Conservation (phyloP, 805 yeast species). For the Scheffersomyces spartinae region DNA sequence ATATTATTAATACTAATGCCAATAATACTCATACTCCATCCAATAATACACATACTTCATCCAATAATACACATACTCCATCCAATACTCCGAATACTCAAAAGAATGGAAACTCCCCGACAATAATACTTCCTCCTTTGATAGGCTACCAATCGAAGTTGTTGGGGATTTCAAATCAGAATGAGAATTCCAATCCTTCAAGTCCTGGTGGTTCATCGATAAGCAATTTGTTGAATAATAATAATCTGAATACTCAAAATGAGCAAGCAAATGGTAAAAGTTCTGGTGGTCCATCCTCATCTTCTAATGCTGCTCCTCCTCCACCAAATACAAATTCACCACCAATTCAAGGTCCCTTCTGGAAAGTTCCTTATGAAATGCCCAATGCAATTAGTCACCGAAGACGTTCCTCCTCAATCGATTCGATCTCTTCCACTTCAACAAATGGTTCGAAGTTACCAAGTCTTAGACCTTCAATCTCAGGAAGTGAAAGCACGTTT, state of each 20-base stretch:
- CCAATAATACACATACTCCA: too few species aligned
- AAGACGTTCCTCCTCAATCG: constrained; percentile 37
- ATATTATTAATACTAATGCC: constrained; percentile 1
- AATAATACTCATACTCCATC: background rate
- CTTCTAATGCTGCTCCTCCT: constrained; percentile 2
- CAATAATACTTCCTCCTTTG: constrained; percentile 21
- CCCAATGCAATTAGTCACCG: constrained; percentile 23
- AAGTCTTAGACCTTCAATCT: too few species aligned
- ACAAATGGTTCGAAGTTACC: too few species aligned
- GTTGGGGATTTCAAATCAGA: background rate
- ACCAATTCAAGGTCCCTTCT: constrained; percentile 36
- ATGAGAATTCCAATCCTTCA: constrained; percentile 7
- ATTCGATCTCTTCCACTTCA: constrained; percentile 39
- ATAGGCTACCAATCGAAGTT: constrained; percentile 6
- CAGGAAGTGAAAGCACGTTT: too few species aligned
- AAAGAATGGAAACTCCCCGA: constrained; percentile 6
- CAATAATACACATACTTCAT: background rate
- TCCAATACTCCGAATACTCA: constrained; percentile 1
- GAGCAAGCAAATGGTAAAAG: too few species aligned
- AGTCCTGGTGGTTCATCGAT: constrained; percentile 7
- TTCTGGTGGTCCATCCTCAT: too few species aligned
- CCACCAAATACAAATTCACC: constrained; percentile 12
- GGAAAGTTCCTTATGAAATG: constrained; percentile 55
- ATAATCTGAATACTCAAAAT: constrained; percentile 1
- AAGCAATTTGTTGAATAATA: constrained; percentile 4